These are phyloP conservation scores for Sporothrix luriei DNA, from an alignment of 2,329 filamentous ascomycete genomes.

Conservation along the genomic window DNA sequence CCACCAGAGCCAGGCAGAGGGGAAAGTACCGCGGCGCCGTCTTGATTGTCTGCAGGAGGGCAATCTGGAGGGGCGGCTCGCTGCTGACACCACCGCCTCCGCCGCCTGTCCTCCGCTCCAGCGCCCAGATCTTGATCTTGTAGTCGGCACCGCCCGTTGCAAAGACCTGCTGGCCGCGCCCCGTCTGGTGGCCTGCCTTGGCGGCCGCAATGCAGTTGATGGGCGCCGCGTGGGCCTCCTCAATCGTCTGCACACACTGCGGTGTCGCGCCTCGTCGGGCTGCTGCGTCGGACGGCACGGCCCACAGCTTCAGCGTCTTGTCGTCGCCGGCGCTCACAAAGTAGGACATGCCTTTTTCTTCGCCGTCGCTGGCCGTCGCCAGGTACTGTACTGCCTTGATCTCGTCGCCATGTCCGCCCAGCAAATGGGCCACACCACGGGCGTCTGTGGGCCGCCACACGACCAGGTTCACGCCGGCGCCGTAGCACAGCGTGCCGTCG, in stretches of 20 bases:
- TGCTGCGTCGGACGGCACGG: constrained; percentile 35
- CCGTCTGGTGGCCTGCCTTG: constrained; percentile 27
- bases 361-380: constrained; percentile 42
- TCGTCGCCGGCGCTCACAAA: constrained; percentile 83
- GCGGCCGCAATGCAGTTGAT: constrained; percentile 67
- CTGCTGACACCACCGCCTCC: neutral
- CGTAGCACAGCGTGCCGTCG: constrained; percentile 77
- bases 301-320: constrained; percentile 75
- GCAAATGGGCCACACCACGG: constrained; percentile 65
- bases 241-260: constrained; percentile 57
- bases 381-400: constrained; percentile 86
- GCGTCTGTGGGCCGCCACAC: constrained; percentile 71
- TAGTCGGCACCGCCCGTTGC: constrained; percentile 82
- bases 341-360: constrained; percentile 46
- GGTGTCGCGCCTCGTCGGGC: constrained; percentile 37
- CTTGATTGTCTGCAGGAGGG: constrained; percentile 69
- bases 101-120: constrained; percentile 47
- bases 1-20: constrained; percentile 68
- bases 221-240: constrained; percentile 70
- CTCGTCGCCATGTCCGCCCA: constrained; percentile 74
- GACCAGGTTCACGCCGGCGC: constrained; percentile 84
- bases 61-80: constrained; percentile 56
- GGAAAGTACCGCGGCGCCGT: constrained; percentile 81
- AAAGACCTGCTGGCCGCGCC: constrained; percentile 48
- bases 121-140: constrained; percentile 69